phyloP scores from a whole-genome alignment of 441 rosid genomes.

The Codiaeum variegatum region DNA sequence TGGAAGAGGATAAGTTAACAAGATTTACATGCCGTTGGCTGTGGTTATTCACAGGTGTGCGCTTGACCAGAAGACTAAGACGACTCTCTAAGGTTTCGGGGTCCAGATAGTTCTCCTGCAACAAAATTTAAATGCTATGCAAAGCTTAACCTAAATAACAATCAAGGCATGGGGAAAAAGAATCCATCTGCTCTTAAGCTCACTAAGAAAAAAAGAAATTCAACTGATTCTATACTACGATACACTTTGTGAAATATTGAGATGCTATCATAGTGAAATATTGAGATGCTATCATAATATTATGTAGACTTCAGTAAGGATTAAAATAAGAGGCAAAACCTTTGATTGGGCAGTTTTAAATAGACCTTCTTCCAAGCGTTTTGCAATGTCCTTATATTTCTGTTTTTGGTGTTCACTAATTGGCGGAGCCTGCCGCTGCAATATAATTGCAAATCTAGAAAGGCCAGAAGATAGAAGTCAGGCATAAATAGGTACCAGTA shows the following conservation, averaged over 20 bases:
- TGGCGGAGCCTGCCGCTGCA: slow-evolving; percentile 51
- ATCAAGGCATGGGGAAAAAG: not conserved
- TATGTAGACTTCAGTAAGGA: not conserved
- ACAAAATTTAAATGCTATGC: slow-evolving; percentile 14
- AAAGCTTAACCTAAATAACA: slow-evolving; percentile 1
- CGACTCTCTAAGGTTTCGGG: slow-evolving; percentile 67
- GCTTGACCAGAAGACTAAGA: slow-evolving; percentile 49
- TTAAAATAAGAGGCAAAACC: slow-evolving; percentile 37
- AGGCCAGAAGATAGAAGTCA: slow-evolving; percentile 18
- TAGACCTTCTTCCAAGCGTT: slow-evolving; percentile 93
- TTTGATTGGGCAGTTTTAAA: slow-evolving; percentile 64
- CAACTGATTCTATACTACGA: not conserved
- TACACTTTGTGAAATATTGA: not conserved
- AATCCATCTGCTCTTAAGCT: not conserved
- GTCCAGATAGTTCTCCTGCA: slow-evolving; percentile 84
- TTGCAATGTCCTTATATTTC: slow-evolving; percentile 64
- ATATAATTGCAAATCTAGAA: slow-evolving; percentile 48
- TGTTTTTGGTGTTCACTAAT: slow-evolving; percentile 48
- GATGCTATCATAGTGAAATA: not conserved
- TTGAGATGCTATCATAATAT: too few relatives aligned
- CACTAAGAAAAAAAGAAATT: not conserved
- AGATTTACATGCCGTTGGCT: slow-evolving; percentile 49
- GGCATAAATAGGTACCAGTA: slow-evolving; percentile 12
- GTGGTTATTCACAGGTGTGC: slow-evolving; percentile 40
- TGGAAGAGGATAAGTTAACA: slow-evolving; percentile 56